Evolutionary conservation across 768 basidiomycete species (phyloP), one percentile per base, ranked within the genome.

Genomic region (Sporobolomyces roseus): DNA sequence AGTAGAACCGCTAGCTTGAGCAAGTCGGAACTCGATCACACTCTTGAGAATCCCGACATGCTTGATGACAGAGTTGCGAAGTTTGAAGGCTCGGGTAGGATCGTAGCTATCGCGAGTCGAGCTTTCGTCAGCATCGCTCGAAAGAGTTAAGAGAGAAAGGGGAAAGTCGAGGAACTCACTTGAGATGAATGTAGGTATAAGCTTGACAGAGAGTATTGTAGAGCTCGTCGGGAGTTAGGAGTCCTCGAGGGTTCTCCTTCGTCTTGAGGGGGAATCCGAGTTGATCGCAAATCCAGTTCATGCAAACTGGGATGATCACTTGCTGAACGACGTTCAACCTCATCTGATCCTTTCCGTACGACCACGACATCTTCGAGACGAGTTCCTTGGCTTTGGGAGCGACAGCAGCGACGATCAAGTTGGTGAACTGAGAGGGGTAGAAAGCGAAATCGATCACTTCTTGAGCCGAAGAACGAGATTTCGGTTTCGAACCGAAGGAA

Each of bases 241-340:
- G 32, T 16, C 71, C 71, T 41, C 38, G 59, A 16, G 63, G 49
- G 59, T 55, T 51, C 36, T 61, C 27, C 48, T 65, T 33, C 23
- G 63, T 51, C 63, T 70, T 70, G 56, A 70, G 51, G 29, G 68
- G 68, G 46, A 70, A 17, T 14, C 63, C 68, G 19, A 60, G 45
- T 19, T 50, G 33, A 36, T 70, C 50, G 35, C 58, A 58, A 59
- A 70, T 48, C 32, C 45, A 48, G 19, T 30, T 27, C 58, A 87
- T 77, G 0, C 87, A 85, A 48, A 87, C 67, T 32, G 82, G 75
- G 66, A 89, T 87, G 74, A 88, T 83, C 30, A 89, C 86, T 70
- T 89, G 86, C 46, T 79, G 79, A 16, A 89, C 83, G 46, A 89
- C 81, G 75, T 90, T 87, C 30, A 88, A 75, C 59, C 78, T 81